Evolutionary conservation across 192 early-diverging fungal genomes (phyloP), one percentile per base, ranked within the genome.

Genomic region (Mortierella antarctica): DNA sequence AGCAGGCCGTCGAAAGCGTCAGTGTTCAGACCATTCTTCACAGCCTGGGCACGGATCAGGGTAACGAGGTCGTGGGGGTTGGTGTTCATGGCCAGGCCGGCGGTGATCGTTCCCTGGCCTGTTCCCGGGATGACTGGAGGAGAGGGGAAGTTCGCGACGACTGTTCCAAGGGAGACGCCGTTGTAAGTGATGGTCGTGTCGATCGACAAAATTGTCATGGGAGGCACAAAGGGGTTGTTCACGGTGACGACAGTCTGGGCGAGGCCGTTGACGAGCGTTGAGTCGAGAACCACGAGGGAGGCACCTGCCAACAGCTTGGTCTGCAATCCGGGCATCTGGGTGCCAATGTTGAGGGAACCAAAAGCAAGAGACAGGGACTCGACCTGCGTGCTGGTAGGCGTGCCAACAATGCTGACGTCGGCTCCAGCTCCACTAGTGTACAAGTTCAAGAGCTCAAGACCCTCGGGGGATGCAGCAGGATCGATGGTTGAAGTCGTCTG

Each of bases 161-260:
- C 79, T 20, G 65, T 78, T 41, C 85, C 86, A 12, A 87, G 51
- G 21, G 71, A 61, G 45, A 78, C 59, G 31, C 81, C 84, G 5
- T 75, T 20, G 65, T 70, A 86, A 4, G 66, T 76, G 20, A 82
- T 78, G 15, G 66, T 55, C 12, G 82, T 68, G 11, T 75, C 18
- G 40, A 89, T 70, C 49, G 70, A 74, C 14, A 73, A 52, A 54
- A 88, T 87, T 11, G 57, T 62, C 31, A 88, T 56, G 31, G 70
- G 66, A 58, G 86, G 79, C 45, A 62, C 69, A 57, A 88, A 86
- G 39, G 87, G 87, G 73, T 88, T 84, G 18, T 76, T 67, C 31
- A 88, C 71, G 9, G 74, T 62, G 46, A 88, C 83, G 14, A 71
- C 54, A 40, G 83, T 75, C 56, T 57, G 39, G 15, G 86, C 85